Conservation (phyloP, 345 rosid genomes). For the Dimocarpus longan region DNA sequence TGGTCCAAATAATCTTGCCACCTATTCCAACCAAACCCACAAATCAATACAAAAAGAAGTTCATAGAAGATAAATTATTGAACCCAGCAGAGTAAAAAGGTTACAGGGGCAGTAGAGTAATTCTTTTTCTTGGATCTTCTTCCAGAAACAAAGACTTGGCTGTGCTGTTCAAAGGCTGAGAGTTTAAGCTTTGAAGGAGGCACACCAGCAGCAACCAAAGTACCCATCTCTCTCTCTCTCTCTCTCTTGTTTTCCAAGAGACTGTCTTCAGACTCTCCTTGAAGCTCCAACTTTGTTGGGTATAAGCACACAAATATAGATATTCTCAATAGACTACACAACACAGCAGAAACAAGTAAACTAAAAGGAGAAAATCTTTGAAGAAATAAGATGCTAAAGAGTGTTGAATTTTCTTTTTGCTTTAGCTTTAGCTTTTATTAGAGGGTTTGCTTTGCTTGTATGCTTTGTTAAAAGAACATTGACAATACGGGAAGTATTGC, state of each 20-base stretch:
- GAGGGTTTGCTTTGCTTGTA: conserved; percentile 19
- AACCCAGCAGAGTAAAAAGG: background rate
- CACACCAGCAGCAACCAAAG: conserved; percentile 42
- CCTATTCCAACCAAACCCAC: conserved; percentile 44
- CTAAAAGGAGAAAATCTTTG: background rate
- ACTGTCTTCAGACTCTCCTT: conserved; percentile 6
- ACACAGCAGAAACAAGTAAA: background rate
- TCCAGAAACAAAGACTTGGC: conserved; percentile 40
- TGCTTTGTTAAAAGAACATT: background rate
- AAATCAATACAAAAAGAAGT: conserved; percentile 6
- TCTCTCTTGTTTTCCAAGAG: background rate
- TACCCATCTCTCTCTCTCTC: conserved; percentile 26
- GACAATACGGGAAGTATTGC: background rate
- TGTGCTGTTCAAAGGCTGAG: conserved; percentile 42
- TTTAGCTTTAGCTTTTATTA: conserved; percentile 16
- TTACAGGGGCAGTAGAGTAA: conserved; percentile 58
- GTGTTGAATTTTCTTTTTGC: background rate
- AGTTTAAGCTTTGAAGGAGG: conserved; percentile 50
- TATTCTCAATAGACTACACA: background rate
- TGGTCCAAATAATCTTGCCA: conserved; percentile 93
- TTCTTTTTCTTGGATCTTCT: conserved; percentile 50
- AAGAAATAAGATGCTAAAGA: conserved; percentile 8
- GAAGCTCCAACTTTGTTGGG: conserved; percentile 33
- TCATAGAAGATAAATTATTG: background rate
- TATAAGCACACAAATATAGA: conserved; percentile 6